Base-by-base conservation (phyloP, 768 basidiomycete genomes). In the Sporobolomyces phaffii region DNA sequence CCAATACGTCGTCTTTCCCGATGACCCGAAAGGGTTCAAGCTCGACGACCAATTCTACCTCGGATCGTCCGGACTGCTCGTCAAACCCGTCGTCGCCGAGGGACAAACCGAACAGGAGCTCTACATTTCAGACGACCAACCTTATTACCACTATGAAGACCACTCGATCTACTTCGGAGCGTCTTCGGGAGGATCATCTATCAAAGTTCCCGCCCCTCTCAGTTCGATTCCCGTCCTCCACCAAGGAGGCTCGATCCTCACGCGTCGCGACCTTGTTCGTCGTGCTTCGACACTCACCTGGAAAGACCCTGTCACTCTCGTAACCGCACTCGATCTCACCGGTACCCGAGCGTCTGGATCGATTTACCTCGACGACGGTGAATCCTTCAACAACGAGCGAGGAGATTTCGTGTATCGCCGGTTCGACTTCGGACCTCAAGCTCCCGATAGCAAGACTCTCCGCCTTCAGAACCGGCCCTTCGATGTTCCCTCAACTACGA, bases 1-100 rank as follows among this genome's bases (percentile, higher is more conserved):
- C n/a, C 94, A 99, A 77, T 98, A 90, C 73, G 84, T 92, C 64
- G 82, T 88, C 77, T 92, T 94, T 85, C 96, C 96, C 7, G 82
- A 89, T 62, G 93, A 98, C 76, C 81, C 84, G 64, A 79, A 81
- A 50, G 96, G 96, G 7, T 97, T 92, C 72, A 82, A 83, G 0
- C 82, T 97, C 54, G 96, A 98, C 73, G 91, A 97, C 73, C 96
- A 99, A 76, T 98, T 86, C 79, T 98, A 87, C 76, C 80, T 99
- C 62, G 93, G 92, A 15, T 33, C 28, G 28, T 90, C 90, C 10
- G 92, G 94, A 24, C 77, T 99, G 53, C 82, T 99, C 62, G 87
- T 91, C 69, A 94, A 94, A 76, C 96, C 96, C 1, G 85, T 98
- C 60, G 90, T 88, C 0, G 80, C 81, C 24, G 85, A 86, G 71